These are phyloP conservation scores for Colletotrichum sidae DNA, from an alignment of 2,329 filamentous ascomycete species.

Conservation along the genomic window DNA sequence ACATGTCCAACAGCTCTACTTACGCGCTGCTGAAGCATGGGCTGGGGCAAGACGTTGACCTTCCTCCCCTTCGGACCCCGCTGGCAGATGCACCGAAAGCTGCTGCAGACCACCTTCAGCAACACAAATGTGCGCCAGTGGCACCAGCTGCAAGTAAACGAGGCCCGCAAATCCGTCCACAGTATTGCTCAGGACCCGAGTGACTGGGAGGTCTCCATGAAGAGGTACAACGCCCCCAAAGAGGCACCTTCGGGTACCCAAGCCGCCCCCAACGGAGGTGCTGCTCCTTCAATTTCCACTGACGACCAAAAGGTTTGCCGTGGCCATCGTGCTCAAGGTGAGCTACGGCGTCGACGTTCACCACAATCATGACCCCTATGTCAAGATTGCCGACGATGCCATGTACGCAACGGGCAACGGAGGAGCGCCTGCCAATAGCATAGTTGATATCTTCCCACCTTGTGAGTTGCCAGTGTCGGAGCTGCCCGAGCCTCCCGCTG, in stretches of 20 bases:
- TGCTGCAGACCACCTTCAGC: constrained; percentile 57
- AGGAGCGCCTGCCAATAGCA: constrained; percentile 48
- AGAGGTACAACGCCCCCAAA: constrained; percentile 20
- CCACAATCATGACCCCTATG: constrained; percentile 45
- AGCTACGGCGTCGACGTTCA: constrained; percentile 47
- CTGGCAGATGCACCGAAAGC: constrained; percentile 56
- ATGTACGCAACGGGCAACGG: constrained; percentile 45
- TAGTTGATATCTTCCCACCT: constrained; percentile 61
- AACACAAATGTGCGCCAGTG: constrained; percentile 50
- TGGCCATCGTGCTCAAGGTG: constrained; percentile 47
- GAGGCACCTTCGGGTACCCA: too few species aligned
- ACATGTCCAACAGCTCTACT: constrained; percentile 14
- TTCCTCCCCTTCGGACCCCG: constrained; percentile 56
- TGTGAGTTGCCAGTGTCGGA: constrained; percentile 39
- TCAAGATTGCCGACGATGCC: constrained; percentile 41
- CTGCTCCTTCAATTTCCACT: neutral
- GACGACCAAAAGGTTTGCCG: constrained; percentile 41
- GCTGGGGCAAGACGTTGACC: constrained; percentile 59
- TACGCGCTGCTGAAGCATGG: constrained; percentile 46
- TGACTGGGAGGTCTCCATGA: constrained; percentile 39
- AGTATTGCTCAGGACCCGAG: constrained; percentile 38
- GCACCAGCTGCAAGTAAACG: constrained; percentile 47
- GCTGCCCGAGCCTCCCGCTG: constrained; percentile 30
- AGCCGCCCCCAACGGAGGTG: too few species aligned
- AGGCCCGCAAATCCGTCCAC: constrained; percentile 44